Evolutionary conservation across 495 filamentous ascomycete genomes (phyloP).

Genomic region (Aspergillus funiculosus): DNA sequence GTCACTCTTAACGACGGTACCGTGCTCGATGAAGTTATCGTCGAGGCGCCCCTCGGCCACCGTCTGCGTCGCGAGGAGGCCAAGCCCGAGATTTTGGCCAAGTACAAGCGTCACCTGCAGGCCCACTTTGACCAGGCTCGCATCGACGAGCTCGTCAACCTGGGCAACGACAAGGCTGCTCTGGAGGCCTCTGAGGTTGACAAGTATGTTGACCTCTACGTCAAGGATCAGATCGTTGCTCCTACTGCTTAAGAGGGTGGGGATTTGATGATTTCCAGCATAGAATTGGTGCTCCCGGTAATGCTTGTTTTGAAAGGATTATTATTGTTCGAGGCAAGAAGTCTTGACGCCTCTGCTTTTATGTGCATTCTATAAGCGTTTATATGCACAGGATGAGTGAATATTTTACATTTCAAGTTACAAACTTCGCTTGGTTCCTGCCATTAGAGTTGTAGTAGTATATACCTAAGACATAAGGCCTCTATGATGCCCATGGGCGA

Average conservation of each 20-base stretch:
- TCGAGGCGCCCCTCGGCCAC: slow-evolving; percentile 94
- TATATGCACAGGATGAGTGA: too few relatives aligned
- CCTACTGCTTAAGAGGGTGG: slow-evolving; percentile 20
- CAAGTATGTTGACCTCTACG: slow-evolving; percentile 90
- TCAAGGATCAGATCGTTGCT: slow-evolving; percentile 54
- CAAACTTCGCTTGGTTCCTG: too few relatives aligned
- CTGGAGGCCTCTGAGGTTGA: slow-evolving; percentile 81
- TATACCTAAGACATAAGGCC: slow-evolving; percentile 25
- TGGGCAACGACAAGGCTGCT: slow-evolving; percentile 65
- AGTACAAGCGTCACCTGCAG: slow-evolving; percentile 87
- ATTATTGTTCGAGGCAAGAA: too few relatives aligned
- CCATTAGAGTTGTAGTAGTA: too few relatives aligned
- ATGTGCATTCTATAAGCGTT: too few relatives aligned
- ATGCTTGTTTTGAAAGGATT: neutral
- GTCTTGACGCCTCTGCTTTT: too few relatives aligned
- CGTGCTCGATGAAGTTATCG: slow-evolving; percentile 82
- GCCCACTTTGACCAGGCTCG: slow-evolving; percentile 71
- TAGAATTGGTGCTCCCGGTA: slow-evolving; percentile 1
- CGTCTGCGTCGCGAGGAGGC: slow-evolving; percentile 88
- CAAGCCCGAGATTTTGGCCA: slow-evolving; percentile 89
- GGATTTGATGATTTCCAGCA: neutral
- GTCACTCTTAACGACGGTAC: slow-evolving; percentile 93
- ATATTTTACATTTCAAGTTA: too few relatives aligned
- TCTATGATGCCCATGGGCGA: slow-evolving; percentile 37
- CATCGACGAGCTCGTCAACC: slow-evolving; percentile 70